A percentile compares a stretch with the other conserved stretches of the same genome.
Evolutionary conservation across 495 filamentous ascomycete species (phyloP).

Genomic region (Sabuloglossum arenarium): DNA sequence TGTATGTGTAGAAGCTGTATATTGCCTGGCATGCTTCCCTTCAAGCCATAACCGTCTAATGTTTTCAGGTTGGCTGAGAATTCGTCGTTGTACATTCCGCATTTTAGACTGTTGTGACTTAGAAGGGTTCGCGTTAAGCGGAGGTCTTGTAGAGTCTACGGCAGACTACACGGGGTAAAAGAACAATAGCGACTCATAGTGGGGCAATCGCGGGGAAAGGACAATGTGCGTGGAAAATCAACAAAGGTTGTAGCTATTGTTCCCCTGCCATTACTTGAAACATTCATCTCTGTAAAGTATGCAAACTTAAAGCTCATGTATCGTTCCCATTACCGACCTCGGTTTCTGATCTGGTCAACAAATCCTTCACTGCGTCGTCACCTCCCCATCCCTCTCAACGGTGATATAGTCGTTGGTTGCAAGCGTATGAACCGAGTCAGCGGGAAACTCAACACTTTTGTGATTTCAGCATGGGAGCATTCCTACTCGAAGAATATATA

Average conservation of each 20-base stretch:
- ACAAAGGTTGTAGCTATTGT: background rate
- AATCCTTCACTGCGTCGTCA: slow-evolving; percentile 27
- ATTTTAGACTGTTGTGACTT: background rate
- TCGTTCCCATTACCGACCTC: background rate
- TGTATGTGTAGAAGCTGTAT: slow-evolving; percentile 3
- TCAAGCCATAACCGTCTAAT: slow-evolving; percentile 5
- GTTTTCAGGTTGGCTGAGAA: slow-evolving; percentile 1
- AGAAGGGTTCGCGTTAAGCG: background rate
- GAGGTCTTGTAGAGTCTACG: background rate
- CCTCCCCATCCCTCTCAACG: background rate
- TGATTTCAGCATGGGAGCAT: background rate
- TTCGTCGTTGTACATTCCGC: slow-evolving; percentile 1
- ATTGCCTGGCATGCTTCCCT: background rate
- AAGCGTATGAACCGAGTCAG: slow-evolving; percentile 38
- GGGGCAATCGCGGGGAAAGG: background rate
- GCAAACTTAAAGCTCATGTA: background rate
- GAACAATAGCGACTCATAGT: background rate
- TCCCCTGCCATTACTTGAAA: background rate
- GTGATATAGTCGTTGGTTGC: slow-evolving; percentile 45
- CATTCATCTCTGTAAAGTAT: background rate
- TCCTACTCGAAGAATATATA: background rate
- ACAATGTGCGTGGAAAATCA: background rate
- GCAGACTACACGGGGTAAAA: background rate
- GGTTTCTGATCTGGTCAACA: background rate
- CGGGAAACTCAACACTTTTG: slow-evolving; percentile 50